A percentile compares a stretch with the other conserved stretches of the same genome.
These are phyloP conservation scores for Lupinus albus DNA, from an alignment of 306 rosid genomes.

Conservation along the genomic window DNA sequence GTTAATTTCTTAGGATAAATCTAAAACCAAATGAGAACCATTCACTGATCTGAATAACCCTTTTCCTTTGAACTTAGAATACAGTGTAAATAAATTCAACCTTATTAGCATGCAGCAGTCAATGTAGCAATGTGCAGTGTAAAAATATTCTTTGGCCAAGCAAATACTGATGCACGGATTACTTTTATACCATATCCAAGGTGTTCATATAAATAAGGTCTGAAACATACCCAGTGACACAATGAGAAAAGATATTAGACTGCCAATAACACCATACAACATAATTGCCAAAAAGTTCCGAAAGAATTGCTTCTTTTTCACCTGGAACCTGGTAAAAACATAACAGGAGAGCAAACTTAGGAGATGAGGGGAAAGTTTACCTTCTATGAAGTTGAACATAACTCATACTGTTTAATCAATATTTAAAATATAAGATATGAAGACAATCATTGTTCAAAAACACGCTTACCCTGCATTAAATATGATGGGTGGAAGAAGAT, in stretches of 20 bases:
- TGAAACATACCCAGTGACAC: conserved; percentile 56
- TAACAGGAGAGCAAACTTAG: conserved; percentile 7
- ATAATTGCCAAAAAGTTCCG: conserved; percentile 57
- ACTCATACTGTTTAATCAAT: background rate
- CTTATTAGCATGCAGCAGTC: background rate
- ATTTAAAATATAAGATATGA: background rate
- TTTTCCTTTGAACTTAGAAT: background rate
- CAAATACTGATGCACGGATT: background rate
- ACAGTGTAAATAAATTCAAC: background rate
- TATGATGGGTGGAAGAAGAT: conserved; percentile 75
- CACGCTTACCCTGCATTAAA: conserved; percentile 76
- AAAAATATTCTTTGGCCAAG: background rate
- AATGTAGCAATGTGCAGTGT: too few species aligned
- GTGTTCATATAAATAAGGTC: background rate
- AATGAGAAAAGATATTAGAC: conserved; percentile 57
- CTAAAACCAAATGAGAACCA: too few species aligned
- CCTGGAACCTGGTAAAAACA: conserved; percentile 58
- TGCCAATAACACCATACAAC: conserved; percentile 66
- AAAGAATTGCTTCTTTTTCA: conserved; percentile 75
- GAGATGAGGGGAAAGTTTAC: background rate
- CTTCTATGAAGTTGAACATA: background rate
- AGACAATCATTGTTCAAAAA: background rate
- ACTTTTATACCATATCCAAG: conserved; percentile 5
- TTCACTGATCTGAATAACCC: background rate
- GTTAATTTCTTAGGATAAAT: too few species aligned